Evolutionary conservation across 2,329 filamentous ascomycete species (phyloP).

Genomic region (Xylogone sp.): DNA sequence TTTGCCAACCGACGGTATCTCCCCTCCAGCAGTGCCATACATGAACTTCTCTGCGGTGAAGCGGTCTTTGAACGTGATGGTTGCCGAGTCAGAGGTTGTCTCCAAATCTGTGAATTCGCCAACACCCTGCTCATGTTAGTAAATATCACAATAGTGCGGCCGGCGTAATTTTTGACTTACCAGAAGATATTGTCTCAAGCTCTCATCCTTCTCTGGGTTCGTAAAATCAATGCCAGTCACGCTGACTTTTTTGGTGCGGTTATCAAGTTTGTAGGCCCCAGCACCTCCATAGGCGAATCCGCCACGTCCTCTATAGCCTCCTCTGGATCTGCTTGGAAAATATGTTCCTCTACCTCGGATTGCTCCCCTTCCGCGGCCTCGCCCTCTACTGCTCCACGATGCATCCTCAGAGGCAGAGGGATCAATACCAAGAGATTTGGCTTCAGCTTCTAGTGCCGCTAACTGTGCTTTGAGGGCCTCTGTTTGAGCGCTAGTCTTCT

Average conservation of each 20-base stretch:
- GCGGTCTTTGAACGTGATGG: constrained; percentile 63
- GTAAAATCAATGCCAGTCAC: constrained; percentile 63
- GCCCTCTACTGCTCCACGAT: constrained; percentile 34
- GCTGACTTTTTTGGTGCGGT: constrained; percentile 65
- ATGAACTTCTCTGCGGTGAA: constrained; percentile 69
- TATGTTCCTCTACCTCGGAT: constrained; percentile 34
- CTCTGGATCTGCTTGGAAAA: constrained; percentile 34
- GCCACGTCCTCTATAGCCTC: constrained; percentile 44
- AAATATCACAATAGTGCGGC: constrained; percentile 21
- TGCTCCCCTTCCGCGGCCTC: constrained; percentile 34
- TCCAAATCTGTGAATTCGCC: constrained; percentile 60
- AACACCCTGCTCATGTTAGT: constrained; percentile 41
- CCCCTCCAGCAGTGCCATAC: constrained; percentile 50
- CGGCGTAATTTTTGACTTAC: constrained; percentile 39
- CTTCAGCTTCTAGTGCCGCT: constrained; percentile 70
- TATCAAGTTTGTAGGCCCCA: constrained; percentile 65
- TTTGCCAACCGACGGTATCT: constrained; percentile 60
- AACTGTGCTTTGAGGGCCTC: constrained; percentile 67
- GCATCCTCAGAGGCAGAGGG: constrained; percentile 40
- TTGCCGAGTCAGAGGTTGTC: constrained; percentile 40
- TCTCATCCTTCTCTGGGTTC: constrained; percentile 60
- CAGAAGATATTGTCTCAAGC: constrained; percentile 66
- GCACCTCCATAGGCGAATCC: constrained; percentile 27
- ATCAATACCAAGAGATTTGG: constrained; percentile 65
- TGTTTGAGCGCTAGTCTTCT: constrained; percentile 43